Percentiles rank a stretch among this genome's conserved stretches.
These are phyloP conservation scores for Annulohypoxylon stygium DNA, from an alignment of 495 filamentous ascomycete species.

Conservation along the genomic window DNA sequence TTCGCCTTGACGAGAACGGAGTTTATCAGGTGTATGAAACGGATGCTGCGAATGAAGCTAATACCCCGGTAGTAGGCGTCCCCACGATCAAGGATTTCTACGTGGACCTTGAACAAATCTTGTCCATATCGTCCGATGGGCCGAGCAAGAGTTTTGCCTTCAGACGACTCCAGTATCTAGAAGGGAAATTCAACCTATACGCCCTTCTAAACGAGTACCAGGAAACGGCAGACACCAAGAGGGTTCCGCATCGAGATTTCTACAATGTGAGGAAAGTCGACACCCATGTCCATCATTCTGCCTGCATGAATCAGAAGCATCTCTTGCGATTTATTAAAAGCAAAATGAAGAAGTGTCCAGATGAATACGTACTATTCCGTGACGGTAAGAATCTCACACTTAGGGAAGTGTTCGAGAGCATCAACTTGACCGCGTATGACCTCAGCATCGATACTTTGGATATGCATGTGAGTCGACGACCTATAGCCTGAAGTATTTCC, in stretches of 20 bases:
- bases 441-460: conserved; percentile 98
- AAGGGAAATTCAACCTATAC: conserved; percentile 96
- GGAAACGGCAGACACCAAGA: conserved; percentile 97
- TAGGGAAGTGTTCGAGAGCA: conserved; percentile 94
- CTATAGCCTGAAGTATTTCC: neutral
- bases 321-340: conserved; percentile 98
- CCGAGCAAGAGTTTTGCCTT: conserved; percentile 98
- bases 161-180: conserved; percentile 91
- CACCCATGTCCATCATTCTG: conserved; percentile 98
- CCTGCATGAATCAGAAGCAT: conserved; percentile 99
- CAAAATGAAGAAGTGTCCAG: conserved; percentile 97
- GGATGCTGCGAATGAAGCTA: conserved; percentile 67
- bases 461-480: conserved; percentile 81
- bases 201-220: conserved; percentile 94
- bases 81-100: conserved; percentile 95
- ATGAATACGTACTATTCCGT: conserved; percentile 92
- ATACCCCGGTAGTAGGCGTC: conserved; percentile 79
- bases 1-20: conserved; percentile 81
- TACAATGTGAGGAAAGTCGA: conserved; percentile 99
- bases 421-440: conserved; percentile 96
- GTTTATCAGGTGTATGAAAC: conserved; percentile 93
- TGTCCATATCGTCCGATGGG: conserved; percentile 89
- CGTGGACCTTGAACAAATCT: conserved; percentile 89
- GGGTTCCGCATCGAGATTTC: conserved; percentile 96
- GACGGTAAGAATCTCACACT: conserved; percentile 94